Percentiles rank a stretch among this genome's conserved stretches.
Conservation (phyloP, 768 basidiomycete genomes). For the Lyophyllum decastes region DNA sequence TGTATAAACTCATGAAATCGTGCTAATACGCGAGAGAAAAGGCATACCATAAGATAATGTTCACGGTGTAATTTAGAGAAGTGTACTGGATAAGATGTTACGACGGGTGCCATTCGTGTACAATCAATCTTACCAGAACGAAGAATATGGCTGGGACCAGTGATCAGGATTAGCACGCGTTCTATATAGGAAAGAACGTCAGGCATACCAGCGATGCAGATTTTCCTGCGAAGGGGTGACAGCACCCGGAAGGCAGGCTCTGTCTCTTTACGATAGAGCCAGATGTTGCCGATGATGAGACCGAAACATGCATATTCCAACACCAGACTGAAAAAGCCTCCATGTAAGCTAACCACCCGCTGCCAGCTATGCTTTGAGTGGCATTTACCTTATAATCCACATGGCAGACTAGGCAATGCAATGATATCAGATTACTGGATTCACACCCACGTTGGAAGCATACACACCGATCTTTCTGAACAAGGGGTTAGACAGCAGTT, state of each 20-base stretch:
- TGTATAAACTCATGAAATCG: not conserved
- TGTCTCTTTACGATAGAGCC: conserved; percentile 4
- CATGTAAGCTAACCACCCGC: not conserved
- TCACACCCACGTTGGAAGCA: not conserved
- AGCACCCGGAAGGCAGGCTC: not conserved
- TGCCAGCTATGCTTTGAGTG: not conserved
- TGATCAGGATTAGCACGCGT: not conserved
- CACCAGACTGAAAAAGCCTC: conserved; percentile 5
- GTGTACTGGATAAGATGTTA: not conserved
- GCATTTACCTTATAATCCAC: not conserved
- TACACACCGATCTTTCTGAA: not conserved
- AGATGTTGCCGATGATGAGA: conserved; percentile 12
- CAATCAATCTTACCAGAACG: not conserved
- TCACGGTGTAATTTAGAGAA: not conserved
- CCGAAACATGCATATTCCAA: conserved; percentile 18
- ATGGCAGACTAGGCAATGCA: not conserved
- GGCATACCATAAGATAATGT: not conserved
- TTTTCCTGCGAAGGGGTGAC: not conserved
- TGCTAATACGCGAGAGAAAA: not conserved
- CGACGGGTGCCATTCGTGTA: not conserved
- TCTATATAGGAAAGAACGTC: not conserved
- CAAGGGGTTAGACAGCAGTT: not conserved
- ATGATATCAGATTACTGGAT: not conserved
- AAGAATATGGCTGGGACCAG: not conserved
- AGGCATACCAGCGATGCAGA: not conserved